A percentile compares a stretch with the other conserved stretches of the same genome.
Conservation (phyloP, 176 grass and related monocot genomes). For the Phoenix dactylifera region DNA sequence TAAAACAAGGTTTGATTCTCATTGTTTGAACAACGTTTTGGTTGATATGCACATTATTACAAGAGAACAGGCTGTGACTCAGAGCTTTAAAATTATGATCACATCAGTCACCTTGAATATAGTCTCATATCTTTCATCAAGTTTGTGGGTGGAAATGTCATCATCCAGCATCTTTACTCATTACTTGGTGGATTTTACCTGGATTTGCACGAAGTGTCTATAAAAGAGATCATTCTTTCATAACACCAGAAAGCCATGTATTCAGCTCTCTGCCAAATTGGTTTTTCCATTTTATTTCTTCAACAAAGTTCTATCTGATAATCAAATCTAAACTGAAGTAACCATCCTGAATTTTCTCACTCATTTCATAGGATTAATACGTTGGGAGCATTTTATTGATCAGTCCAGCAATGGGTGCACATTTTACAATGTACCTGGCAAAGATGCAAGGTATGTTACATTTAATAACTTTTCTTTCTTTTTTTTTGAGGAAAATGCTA, state of each 20-base stretch:
- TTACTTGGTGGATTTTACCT: conserved; percentile 61
- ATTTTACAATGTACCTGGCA: conserved; percentile 89
- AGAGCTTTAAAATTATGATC: background rate
- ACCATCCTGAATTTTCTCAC: conserved; percentile 14
- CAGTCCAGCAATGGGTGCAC: conserved; percentile 66
- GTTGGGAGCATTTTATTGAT: conserved; percentile 70
- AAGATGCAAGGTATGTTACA: conserved; percentile 71
- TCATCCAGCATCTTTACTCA: conserved; percentile 19
- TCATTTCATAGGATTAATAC: conserved; percentile 59
- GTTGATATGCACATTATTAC: too few relatives aligned
- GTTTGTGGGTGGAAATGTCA: conserved; percentile 5
- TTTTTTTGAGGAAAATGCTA: background rate
- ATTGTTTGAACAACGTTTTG: too few relatives aligned
- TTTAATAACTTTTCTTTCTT: too few relatives aligned
- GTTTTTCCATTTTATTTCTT: conserved; percentile 23
- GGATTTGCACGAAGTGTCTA: conserved; percentile 89
- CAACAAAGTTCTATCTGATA: too few relatives aligned
- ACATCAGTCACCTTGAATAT: background rate
- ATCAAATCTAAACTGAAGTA: too few relatives aligned
- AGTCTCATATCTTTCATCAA: background rate
- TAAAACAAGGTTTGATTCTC: too few relatives aligned
- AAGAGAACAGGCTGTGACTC: background rate
- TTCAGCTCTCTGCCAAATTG: conserved; percentile 84
- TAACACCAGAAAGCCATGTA: conserved; percentile 96
- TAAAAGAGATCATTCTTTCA: conserved; percentile 71